Evolutionary conservation across 495 filamentous ascomycete species (phyloP).

Genomic region (Daldinia grandis): DNA sequence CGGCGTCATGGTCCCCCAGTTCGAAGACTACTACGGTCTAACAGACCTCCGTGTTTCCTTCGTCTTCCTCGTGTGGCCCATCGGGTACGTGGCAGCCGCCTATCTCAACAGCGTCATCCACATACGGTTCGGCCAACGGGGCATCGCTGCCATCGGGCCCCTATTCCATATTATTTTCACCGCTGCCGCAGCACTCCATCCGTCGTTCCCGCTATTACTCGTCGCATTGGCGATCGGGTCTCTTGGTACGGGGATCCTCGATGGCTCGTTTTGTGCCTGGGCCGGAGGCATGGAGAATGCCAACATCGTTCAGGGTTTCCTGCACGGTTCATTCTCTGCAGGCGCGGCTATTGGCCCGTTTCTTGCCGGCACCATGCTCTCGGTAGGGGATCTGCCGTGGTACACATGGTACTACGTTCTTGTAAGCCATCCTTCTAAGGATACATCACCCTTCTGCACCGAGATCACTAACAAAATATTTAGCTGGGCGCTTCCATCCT

Average conservation of each 20-base stretch:
- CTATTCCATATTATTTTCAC: constrained; percentile 68
- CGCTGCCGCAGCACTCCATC: constrained; percentile 65
- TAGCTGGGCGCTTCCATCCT: constrained; percentile 63
- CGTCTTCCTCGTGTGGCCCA: constrained; percentile 73
- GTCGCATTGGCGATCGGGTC: constrained; percentile 66
- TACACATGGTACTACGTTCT: constrained; percentile 63
- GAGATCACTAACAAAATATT: constrained; percentile 29
- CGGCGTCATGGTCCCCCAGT: constrained; percentile 36
- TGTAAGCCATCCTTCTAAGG: constrained; percentile 10
- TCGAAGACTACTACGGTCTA: constrained; percentile 67
- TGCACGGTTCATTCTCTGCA: constrained; percentile 72
- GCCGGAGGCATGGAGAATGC: constrained; percentile 70
- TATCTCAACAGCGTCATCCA: constrained; percentile 62
- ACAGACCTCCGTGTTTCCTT: constrained; percentile 73
- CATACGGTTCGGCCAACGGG: constrained; percentile 65
- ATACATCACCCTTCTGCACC: background rate
- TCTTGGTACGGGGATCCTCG: constrained; percentile 66
- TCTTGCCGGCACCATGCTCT: constrained; percentile 68
- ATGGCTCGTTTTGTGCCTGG: constrained; percentile 75
- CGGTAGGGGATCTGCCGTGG: constrained; percentile 57
- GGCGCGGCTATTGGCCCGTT: constrained; percentile 72
- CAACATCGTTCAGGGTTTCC: constrained; percentile 66
- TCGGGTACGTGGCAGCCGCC: constrained; percentile 73
- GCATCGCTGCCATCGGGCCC: constrained; percentile 67
- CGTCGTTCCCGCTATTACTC: constrained; percentile 72